Conservation (phyloP, 1,139 yeast species). For the Debaryomyces singareniensis region DNA sequence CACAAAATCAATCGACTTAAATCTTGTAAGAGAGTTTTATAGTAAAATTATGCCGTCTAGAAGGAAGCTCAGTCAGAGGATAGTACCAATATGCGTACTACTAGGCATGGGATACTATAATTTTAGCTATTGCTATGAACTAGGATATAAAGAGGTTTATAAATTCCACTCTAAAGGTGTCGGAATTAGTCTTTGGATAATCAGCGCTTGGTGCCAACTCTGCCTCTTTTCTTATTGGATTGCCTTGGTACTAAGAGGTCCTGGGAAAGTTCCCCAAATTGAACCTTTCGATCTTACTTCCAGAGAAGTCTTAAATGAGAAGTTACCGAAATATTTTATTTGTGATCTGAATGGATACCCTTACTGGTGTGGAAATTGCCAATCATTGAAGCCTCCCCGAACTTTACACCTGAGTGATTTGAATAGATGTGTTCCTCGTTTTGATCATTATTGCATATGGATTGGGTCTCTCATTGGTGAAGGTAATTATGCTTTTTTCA, state of each 20-base stretch:
- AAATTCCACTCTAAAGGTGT: constrained; percentile 22
- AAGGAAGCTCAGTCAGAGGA: constrained; percentile 3
- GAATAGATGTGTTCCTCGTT: constrained; percentile 44
- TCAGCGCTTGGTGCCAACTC: constrained; percentile 21
- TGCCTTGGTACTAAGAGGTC: constrained; percentile 21
- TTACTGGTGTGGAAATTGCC: constrained; percentile 50
- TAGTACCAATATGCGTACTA: constrained; percentile 19
- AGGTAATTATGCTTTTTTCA: constrained; percentile 45
- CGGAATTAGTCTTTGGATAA: constrained; percentile 32
- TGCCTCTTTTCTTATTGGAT: constrained; percentile 27
- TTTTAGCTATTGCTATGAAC: constrained; percentile 26
- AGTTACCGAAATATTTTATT: constrained; percentile 43
- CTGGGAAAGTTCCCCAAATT: constrained; percentile 24
- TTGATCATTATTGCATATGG: constrained; percentile 67
- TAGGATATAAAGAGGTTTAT: constrained; percentile 33
- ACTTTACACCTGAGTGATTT: constrained; percentile 48
- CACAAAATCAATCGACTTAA: no score
- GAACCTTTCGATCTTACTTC: constrained; percentile 22
- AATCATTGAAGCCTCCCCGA: constrained; percentile 47
- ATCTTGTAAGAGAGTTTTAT: background rate
- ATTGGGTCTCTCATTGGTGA: constrained; percentile 55
- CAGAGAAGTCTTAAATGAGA: constrained; percentile 7
- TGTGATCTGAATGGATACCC: constrained; percentile 62
- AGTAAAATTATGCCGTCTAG: background rate
- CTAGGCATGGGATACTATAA: constrained; percentile 24